Conservation (phyloP, 495 filamentous ascomycete species). For the Eremomyces bilateralis region DNA sequence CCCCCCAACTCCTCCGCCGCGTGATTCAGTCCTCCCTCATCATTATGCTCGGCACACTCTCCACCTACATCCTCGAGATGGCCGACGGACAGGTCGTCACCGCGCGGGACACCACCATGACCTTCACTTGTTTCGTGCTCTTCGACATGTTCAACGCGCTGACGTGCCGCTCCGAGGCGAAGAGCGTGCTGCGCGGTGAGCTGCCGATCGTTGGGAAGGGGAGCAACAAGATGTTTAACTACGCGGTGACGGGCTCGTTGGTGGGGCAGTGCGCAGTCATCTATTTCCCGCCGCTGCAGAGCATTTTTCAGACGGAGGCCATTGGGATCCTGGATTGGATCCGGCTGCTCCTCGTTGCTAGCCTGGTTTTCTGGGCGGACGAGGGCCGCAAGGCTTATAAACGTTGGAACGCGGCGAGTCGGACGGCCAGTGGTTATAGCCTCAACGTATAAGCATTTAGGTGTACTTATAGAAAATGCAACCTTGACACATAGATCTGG, state of each 20-base stretch:
- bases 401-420: constrained; percentile 10
- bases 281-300: constrained; percentile 80
- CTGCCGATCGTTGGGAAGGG: constrained; percentile 58
- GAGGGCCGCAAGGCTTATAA: constrained; percentile 59
- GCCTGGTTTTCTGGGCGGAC: constrained; percentile 85
- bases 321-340: constrained; percentile 50
- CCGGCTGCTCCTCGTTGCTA: constrained; percentile 48
- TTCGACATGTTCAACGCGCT: constrained; percentile 99
- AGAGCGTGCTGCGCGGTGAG: constrained; percentile 72
- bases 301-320: constrained; percentile 87
- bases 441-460: constrained; percentile 22
- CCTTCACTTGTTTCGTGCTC: constrained; percentile 92
- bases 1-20: constrained; percentile 52
- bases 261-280: constrained; percentile 75
- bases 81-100: constrained; percentile 54
- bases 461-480: too few species aligned
- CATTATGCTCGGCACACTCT: constrained; percentile 80
- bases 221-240: constrained; percentile 86
- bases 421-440: constrained; percentile 23
- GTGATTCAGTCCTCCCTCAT: constrained; percentile 73
- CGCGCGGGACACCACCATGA: constrained; percentile 95
- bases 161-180: constrained; percentile 76
- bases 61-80: constrained; percentile 84
- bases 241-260: constrained; percentile 65
- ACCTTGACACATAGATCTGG: too few species aligned